A percentile compares a stretch with the other conserved stretches of the same genome.
Evolutionary conservation across 1,284 basidiomycete genomes (phyloP).

Genomic region (Boletus calvinii): DNA sequence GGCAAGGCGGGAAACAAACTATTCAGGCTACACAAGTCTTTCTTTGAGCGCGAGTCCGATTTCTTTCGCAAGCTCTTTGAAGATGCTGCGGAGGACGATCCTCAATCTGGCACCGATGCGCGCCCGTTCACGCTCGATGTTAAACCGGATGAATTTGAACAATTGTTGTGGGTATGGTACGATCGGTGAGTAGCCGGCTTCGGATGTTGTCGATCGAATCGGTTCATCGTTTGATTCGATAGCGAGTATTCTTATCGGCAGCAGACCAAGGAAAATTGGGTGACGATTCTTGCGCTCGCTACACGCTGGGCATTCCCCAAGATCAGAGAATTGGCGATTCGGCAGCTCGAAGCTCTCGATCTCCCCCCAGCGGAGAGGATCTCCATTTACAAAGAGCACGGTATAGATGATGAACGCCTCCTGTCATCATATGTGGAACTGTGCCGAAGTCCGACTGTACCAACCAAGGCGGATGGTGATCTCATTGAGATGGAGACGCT

Average conservation of each 20-base stretch:
- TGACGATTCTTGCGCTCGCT: conserved; percentile 30
- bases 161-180: conserved; percentile 70
- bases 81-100: conserved; percentile 31
- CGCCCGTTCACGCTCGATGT: conserved; percentile 53
- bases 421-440: conserved; percentile 36
- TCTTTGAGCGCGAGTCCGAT: conserved; percentile 62
- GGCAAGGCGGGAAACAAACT: conserved; percentile 45
- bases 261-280: conserved; percentile 27
- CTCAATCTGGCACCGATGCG: conserved; percentile 37
- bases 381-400: conserved; percentile 37
- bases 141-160: conserved; percentile 48
- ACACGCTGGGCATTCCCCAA: conserved; percentile 29
- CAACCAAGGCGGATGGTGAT: conserved; percentile 54
- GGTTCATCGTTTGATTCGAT: not conserved
- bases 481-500: conserved; percentile 58
- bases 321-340: conserved; percentile 26
- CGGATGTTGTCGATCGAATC: not conserved
- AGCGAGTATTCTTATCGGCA: conserved; percentile 27
- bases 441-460: conserved; percentile 45
- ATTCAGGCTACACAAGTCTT: conserved; percentile 62
- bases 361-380: conserved; percentile 41
- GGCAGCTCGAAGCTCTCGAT: conserved; percentile 29
- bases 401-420: conserved; percentile 35
- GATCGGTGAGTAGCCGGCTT: conserved; percentile 46
- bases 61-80: conserved; percentile 49